These are phyloP conservation scores for Colletotrichum brevisporum DNA, from an alignment of 2,329 filamentous ascomycete species.

Conservation along the genomic window DNA sequence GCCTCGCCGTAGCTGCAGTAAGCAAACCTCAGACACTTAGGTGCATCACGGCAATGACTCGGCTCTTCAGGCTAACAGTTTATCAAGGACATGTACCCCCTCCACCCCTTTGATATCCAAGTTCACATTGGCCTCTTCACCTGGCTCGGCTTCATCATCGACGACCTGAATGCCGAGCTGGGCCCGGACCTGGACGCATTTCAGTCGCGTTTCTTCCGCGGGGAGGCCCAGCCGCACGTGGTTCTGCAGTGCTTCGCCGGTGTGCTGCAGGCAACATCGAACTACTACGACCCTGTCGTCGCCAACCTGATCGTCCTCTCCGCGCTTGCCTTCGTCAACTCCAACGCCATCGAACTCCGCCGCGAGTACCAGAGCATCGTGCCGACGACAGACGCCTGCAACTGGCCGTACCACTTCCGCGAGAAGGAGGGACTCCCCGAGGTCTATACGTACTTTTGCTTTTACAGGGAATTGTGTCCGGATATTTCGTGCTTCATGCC, in stretches of 20 bases:
- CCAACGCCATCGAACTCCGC: slow-evolving; percentile 45
- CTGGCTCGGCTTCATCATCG: slow-evolving; percentile 48
- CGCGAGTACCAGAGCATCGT: slow-evolving; percentile 42
- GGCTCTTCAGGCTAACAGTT: background rate
- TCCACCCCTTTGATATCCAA: slow-evolving; percentile 44
- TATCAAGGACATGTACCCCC: slow-evolving; percentile 40
- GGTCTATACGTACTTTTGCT: slow-evolving; percentile 47
- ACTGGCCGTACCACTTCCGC: slow-evolving; percentile 47
- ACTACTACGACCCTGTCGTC: slow-evolving; percentile 45
- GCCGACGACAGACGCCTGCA: slow-evolving; percentile 42
- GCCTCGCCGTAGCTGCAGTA: slow-evolving; percentile 26
- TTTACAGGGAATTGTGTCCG: slow-evolving; percentile 45
- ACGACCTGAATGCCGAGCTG: slow-evolving; percentile 45
- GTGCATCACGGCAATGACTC: background rate
- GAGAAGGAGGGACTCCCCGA: slow-evolving; percentile 47
- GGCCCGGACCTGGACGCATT: slow-evolving; percentile 44
- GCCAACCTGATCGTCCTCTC: slow-evolving; percentile 48
- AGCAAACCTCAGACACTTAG: background rate
- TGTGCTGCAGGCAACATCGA: slow-evolving; percentile 42
- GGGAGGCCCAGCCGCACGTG: slow-evolving; percentile 42
- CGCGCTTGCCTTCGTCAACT: slow-evolving; percentile 49
- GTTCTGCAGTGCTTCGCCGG: slow-evolving; percentile 45
- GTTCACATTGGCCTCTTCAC: slow-evolving; percentile 51
- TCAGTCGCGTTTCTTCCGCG: slow-evolving; percentile 44
- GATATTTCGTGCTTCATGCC: slow-evolving; percentile 47